Evolutionary conservation across 257 asterid genomes (phyloP).

Genomic region (Scutellaria baicalensis): DNA sequence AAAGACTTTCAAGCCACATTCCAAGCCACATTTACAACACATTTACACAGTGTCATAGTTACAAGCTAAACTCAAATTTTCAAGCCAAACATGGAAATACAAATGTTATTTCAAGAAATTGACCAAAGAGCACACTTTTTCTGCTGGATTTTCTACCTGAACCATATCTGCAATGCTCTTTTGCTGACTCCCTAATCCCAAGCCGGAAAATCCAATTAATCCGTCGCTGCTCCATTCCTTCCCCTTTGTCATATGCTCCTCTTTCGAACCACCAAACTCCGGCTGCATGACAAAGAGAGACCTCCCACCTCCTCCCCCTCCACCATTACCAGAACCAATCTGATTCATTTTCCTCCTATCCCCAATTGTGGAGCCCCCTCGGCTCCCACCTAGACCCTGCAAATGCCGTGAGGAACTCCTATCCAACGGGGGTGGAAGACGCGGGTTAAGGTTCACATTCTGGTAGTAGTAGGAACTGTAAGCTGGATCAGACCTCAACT

Average conservation of each 20-base stretch:
- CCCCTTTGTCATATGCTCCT: slow-evolving; percentile 21
- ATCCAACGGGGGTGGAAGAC: slow-evolving; percentile 52
- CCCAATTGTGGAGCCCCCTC: slow-evolving; percentile 34
- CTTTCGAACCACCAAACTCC: slow-evolving; percentile 33
- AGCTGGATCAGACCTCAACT: slow-evolving; percentile 67
- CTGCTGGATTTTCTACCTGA: slow-evolving; percentile 36
- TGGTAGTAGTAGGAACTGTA: slow-evolving; percentile 55
- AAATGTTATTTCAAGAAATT: not conserved
- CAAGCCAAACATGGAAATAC: not conserved
- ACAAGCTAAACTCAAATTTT: not conserved
- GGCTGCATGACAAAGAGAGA: slow-evolving; percentile 46
- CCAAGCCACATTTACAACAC: not conserved
- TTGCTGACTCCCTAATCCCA: slow-evolving; percentile 42
- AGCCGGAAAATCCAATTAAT: slow-evolving; percentile 49
- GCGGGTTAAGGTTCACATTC: slow-evolving; percentile 65
- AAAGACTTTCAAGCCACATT: not conserved
- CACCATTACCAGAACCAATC: slow-evolving; percentile 5
- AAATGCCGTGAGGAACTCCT: slow-evolving; percentile 18
- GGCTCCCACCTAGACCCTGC: slow-evolving; percentile 29
- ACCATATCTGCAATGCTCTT: slow-evolving; percentile 51
- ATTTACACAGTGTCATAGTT: too few relatives aligned
- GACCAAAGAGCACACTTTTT: not conserved
- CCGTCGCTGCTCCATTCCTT: slow-evolving; percentile 62
- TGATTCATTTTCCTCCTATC: slow-evolving; percentile 41
- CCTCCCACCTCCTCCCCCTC: slow-evolving; percentile 25